Evolutionary conservation across 164 flowering plant genomes (phyloP).

Genomic region (Liriodendron chinense): DNA sequence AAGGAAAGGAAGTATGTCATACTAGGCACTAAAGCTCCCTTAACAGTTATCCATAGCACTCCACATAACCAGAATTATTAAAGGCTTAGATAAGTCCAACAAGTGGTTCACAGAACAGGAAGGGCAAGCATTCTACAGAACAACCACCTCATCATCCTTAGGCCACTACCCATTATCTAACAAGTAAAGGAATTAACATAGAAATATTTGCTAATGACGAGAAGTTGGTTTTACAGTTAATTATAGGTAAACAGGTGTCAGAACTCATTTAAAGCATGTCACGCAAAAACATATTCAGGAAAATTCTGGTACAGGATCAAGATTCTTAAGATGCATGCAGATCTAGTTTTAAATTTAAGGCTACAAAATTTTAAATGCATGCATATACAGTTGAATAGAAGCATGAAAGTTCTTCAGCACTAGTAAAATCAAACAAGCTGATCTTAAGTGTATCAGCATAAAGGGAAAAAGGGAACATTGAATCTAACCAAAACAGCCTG

Average conservation of each 20-base stretch:
- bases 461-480: background rate
- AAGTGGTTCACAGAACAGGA: background rate
- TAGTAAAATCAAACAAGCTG: background rate
- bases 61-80: background rate
- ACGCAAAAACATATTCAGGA: too few relatives aligned
- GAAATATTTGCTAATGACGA: too few relatives aligned
- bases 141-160: background rate
- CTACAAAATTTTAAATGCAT: too few relatives aligned
- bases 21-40: background rate
- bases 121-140: background rate
- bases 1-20: slow-evolving; percentile 1
- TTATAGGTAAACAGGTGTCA: too few relatives aligned
- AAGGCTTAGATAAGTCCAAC: background rate
- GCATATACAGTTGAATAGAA: background rate
- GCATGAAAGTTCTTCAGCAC: background rate
- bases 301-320: too few relatives aligned
- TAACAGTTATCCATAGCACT: background rate
- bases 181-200: too few relatives aligned
- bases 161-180: too few relatives aligned
- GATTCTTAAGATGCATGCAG: too few relatives aligned
- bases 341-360: too few relatives aligned
- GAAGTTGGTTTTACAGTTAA: too few relatives aligned
- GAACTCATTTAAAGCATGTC: too few relatives aligned
- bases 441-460: background rate
- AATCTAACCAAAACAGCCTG: background rate